A percentile compares a stretch with the other conserved stretches of the same genome.
Evolutionary conservation across 208 protist genomes (phyloP).

Genomic region (Angomonas ambiguus): DNA sequence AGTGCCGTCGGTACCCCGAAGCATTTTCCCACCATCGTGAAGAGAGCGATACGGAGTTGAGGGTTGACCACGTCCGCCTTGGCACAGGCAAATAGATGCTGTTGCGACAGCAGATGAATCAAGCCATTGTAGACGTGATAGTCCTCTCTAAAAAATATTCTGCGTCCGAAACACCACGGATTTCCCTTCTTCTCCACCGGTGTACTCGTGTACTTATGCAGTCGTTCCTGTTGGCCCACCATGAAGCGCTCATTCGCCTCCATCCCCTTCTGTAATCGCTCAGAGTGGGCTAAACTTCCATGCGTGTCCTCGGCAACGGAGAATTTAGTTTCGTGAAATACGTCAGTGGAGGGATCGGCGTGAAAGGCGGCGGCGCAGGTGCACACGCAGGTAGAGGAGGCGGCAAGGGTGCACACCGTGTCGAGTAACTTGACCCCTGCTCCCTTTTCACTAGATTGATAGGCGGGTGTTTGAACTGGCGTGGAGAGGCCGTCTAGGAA

Average conservation of each 20-base stretch:
- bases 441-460: conserved; percentile 5
- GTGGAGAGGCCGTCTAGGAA: conserved; percentile 18
- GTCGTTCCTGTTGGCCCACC: not conserved
- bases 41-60: not conserved
- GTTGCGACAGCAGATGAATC: conserved; percentile 8
- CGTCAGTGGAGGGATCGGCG: too few relatives aligned
- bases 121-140: conserved; percentile 19
- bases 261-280: too few relatives aligned
- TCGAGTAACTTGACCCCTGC: conserved; percentile 17
- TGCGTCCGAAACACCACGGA: conserved; percentile 14
- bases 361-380: conserved; percentile 13
- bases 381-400: conserved; percentile 14
- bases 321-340: too few relatives aligned
- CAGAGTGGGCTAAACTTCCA: too few relatives aligned
- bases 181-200: not conserved
- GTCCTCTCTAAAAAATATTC: conserved; percentile 9
- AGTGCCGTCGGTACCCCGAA: conserved; percentile 11
- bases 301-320: too few relatives aligned
- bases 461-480: conserved; percentile 12
- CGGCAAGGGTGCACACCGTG: conserved; percentile 10
- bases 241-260: not conserved
- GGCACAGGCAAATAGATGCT: conserved; percentile 1
- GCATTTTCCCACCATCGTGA: conserved; percentile 5
- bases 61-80: not conserved
- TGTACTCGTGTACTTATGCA: not conserved